These are phyloP conservation scores for Saccharomyces pastorianus DNA, from an alignment of 1,139 yeast species.

Conservation along the genomic window DNA sequence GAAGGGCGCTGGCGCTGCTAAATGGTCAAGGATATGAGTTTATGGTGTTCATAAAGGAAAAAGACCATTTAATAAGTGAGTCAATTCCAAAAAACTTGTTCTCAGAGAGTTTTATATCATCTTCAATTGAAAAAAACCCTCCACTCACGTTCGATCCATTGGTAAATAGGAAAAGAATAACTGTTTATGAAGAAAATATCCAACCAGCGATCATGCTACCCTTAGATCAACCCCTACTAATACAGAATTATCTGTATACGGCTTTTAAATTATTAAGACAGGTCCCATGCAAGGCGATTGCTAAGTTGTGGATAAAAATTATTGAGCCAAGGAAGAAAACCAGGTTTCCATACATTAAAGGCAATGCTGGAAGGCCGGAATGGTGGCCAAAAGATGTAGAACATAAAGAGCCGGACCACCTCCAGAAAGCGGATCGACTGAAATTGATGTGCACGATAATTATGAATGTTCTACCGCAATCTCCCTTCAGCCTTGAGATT, in stretches of 20 bases:
- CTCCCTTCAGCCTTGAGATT: slow-evolving; percentile 7
- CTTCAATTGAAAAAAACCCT: not conserved
- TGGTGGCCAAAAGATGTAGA: slow-evolving; percentile 66
- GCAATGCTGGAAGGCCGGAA: slow-evolving; percentile 42
- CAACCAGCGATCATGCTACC: not conserved
- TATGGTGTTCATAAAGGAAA: not conserved
- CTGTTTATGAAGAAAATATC: not conserved
- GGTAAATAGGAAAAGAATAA: not conserved
- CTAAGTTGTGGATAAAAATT: slow-evolving; percentile 59
- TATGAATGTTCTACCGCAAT: slow-evolving; percentile 15
- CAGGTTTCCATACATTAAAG: slow-evolving; percentile 51
- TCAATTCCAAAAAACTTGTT: not conserved
- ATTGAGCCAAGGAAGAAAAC: slow-evolving; percentile 66
- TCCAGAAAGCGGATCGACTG: slow-evolving; percentile 50
- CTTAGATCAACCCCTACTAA: slow-evolving; percentile 3
- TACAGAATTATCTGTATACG: slow-evolving; percentile 9
- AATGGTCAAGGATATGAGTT: slow-evolving; percentile 1
- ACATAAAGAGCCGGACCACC: slow-evolving; percentile 70
- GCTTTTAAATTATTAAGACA: slow-evolving; percentile 40
- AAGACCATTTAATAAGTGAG: not conserved
- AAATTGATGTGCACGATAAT: slow-evolving; percentile 39
- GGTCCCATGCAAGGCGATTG: slow-evolving; percentile 49
- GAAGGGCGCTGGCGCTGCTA: slow-evolving; percentile 1
- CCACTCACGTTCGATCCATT: not conserved
- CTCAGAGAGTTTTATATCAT: slow-evolving; percentile 1